Base-by-base conservation (phyloP, 2,329 filamentous ascomycete genomes). In the Microdochium bolleyi region DNA sequence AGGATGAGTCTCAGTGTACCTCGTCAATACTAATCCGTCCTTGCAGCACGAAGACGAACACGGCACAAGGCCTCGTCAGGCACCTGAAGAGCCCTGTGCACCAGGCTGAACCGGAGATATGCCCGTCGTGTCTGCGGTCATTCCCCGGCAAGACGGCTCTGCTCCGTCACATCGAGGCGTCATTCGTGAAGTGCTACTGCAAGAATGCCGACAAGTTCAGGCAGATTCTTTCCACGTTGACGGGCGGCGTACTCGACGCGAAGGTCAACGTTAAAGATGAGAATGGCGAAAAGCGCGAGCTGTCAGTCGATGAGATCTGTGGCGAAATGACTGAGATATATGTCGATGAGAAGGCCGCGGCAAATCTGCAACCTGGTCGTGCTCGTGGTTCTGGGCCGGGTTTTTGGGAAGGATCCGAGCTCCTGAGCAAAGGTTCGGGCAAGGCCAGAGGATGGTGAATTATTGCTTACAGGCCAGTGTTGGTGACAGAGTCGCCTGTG, bases 1-100 rank as follows among this genome's bases (percentile, higher is more conserved):
- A n/a, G n/a, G n/a, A n/a, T n/a, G n/a, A n/a, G n/a, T n/a, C n/a
- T 19, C n/a, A 38, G 13, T 14, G 11, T 8, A 4, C 5, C 7
- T 38, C 7, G n/a, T 38, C 30, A 5, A 16, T 38, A 19, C 34
- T 38, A 16, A 52, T 64, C 52, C 51, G 24, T 51, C 37, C 50
- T 34, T 41, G 9, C 52, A 78, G 74, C 1, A 75, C 75, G 53
- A 66, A 65, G 2, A 76, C 73, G 61, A 65, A 67, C 37, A 64
- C 54, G 0, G 54, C 59, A 1, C 32, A 37, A 0, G 67, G 53
- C 0, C 58, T 80, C 5, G 53, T 71, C 1, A 48, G 24, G 0
- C 80, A 83, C 58, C 69, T 83, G 24, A 64, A 60, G 10, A 75
- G 74, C 2, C 56, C 65, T 0, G 64, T 62, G 2, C 79, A 82